Base-by-base conservation (phyloP, 805 yeast genomes). In the Teunomyces cretensis region DNA sequence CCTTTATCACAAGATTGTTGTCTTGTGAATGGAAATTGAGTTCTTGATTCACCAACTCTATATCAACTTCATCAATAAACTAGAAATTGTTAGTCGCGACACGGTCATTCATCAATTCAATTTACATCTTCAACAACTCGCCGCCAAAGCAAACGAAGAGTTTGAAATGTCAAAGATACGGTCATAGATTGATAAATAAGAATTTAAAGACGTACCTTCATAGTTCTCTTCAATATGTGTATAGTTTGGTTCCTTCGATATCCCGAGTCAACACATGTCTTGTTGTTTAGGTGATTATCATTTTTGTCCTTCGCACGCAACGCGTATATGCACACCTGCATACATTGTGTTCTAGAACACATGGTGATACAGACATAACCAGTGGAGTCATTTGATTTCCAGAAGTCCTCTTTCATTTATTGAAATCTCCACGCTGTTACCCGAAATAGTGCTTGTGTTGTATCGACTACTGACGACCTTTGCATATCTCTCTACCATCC, bases 21-120 rank as follows among this genome's bases (percentile, higher is more conserved):
- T 72, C 76, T 22, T 62, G 72, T 12, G 75, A 64, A 40, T 68
- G 72, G 56, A 57, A 55, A 37, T 61, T 60, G 30, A 94, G 79
- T 44, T 88, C 86, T 58, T 90, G 95, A 60, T 90, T 90, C 31
- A 94, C 86, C 54, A 86, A 76, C 64, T 90, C 97, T n/a, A 94
- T 83, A 57, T 91, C 97, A 32, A 89, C 84, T 59, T 86, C 94
- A 62, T 94, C 98, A 48, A 94, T 84, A 67, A 88, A 94, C 92
- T 90, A 19, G n/a, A 32, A 11, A 30, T 37, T 31, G 33, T 42
- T 42, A 32, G 30, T 35, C 13, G 38, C 38, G 38, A 19, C 38
- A 35, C 28, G 38, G 38, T 22, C 38, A 35, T 35, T 35, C 38
- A 17, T 12, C 7, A 35, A 35, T 19, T 19, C 12, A 6, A 22